Evolutionary conservation across 352 stramenopile species (phyloP), one percentile per base, ranked within the genome.

Genomic region (Phytophthora colocasiae): DNA sequence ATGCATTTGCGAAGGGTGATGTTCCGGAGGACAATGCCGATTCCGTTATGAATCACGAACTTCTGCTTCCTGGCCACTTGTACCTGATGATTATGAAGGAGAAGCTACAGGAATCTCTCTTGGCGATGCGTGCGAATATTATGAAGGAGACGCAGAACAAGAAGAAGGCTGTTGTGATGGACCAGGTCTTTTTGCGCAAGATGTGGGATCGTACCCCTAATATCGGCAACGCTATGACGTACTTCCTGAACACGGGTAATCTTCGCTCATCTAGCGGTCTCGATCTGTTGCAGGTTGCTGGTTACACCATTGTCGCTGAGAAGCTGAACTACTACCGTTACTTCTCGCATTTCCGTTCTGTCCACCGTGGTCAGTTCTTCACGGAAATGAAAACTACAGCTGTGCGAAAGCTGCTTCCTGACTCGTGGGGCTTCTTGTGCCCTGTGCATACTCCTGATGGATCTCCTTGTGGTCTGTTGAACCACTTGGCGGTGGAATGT

Each of bases 301-400:
- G 98, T 36, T 99, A 99, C 79, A 99, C 97, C 17, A 99, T 99
- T 74, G 97, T 99, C 12, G 98, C 98, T 1, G 98, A 99, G 75
- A 97, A 98, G 60, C 82, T 99, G 47, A 99, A 99, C 77, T 99
- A 98, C 77, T 97, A 99, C 69, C 85, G 98, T 32, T 99, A 99
- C 83, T 97, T 99, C 44, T 97, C 96, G 40, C 98, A 99, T 77
- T 99, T 99, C 77, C 92, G 97, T 7, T 98, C 93, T 39, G 97
- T 99, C 26, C 98, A 99, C 69, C 92, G 98, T 78, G 98, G 98
- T 24, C 96, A 99, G 73, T 99, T 99, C 73, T 99, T 99, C 75
- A 99, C 97, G 34, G 98, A 99, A 71, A 99, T 99, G 98, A 99
- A 99, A 77, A 99, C 97, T 38, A 99, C 98, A 10, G 87, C 97